Base-by-base conservation (phyloP, 2,329 filamentous ascomycete species). In the Alternaria atra region DNA sequence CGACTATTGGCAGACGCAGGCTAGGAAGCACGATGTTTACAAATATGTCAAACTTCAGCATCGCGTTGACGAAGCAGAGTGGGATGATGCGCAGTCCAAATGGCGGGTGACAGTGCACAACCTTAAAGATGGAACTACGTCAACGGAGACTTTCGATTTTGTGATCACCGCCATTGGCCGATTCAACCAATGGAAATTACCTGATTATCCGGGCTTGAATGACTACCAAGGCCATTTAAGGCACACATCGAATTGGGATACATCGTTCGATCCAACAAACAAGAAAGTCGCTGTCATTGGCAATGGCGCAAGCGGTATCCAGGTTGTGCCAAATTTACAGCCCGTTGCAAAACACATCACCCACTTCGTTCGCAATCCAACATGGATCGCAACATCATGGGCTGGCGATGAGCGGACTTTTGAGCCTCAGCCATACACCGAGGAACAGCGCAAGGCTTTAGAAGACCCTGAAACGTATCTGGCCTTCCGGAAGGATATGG, bases 281-380 rank as follows among this genome's bases (percentile, higher is more conserved):
- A 90, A 90, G 71, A 82, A 82, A 9, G 83, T 86, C 47, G 88
- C 85, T 7, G 83, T 90, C 55, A 86, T 91, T 46, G 89, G 89
- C 12, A 90, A 87, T 0, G 89, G 89, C 6, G 85, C 88, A 0
- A 86, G 86, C 0, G 88, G 88, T 0, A 84, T 90, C 1, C 88
- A 90, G 66, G 83, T 89, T 52, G 82, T 84, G 1, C 89, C 91
- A 56, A 86, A 86, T 40, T 83, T 85, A 77, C 87, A 84, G 4
- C 83, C 82, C 0, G 65, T 87, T 86, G 66, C 76, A 81, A 81
- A 52, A 83, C 6, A 82, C 76, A 35, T 77, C 32, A 76, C 57
- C 87, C 37, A 82, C 73, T 55, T 86, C 87, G 63, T 89, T 86
- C 78, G 88, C 86, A 75, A 23, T 84, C 89, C 10, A 86, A 90